A percentile compares a stretch with the other conserved stretches of the same genome.
phyloP scores from a whole-genome alignment of 2,329 filamentous ascomycete species.

The Claviceps humidiphila region DNA sequence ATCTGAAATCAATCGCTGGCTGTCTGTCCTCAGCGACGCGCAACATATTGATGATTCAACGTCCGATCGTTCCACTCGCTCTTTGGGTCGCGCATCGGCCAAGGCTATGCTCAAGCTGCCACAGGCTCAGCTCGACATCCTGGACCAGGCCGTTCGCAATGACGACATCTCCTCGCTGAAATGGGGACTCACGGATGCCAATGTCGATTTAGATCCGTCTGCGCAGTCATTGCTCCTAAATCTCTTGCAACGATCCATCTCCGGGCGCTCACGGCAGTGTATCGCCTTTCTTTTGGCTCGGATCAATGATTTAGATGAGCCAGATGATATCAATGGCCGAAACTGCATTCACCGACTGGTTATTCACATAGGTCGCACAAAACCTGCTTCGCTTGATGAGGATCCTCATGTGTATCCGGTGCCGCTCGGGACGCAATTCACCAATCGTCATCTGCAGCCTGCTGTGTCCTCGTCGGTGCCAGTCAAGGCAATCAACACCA shows the following conservation, averaged over 20 bases:
- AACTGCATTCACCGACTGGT: slow-evolving; percentile 90
- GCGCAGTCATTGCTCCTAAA: slow-evolving; percentile 63
- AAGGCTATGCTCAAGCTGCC: slow-evolving; percentile 64
- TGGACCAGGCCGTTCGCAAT: slow-evolving; percentile 58
- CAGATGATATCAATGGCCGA: slow-evolving; percentile 84
- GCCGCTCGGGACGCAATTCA: slow-evolving; percentile 39
- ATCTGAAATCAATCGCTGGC: slow-evolving; percentile 73
- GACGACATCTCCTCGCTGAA: slow-evolving; percentile 49
- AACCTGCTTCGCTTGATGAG: slow-evolving; percentile 36
- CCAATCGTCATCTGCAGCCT: slow-evolving; percentile 65
- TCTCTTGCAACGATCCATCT: slow-evolving; percentile 64
- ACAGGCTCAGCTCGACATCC: slow-evolving; percentile 49
- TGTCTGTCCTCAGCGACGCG: slow-evolving; percentile 66
- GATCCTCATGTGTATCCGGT: slow-evolving; percentile 39
- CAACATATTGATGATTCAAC: slow-evolving; percentile 63
- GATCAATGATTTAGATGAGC: slow-evolving; percentile 63
- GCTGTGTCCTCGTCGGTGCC: slow-evolving; percentile 53
- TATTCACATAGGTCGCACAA: slow-evolving; percentile 78
- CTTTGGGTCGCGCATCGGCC: slow-evolving; percentile 63
- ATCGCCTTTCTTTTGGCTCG: slow-evolving; percentile 58
- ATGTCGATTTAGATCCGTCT: slow-evolving; percentile 23
- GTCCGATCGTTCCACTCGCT: slow-evolving; percentile 62
- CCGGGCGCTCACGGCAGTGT: slow-evolving; percentile 52
- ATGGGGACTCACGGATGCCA: slow-evolving; percentile 44
- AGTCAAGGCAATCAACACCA: slow-evolving; percentile 46